Percentiles rank a stretch among this genome's conserved stretches.
Conservation (phyloP, 2,329 filamentous ascomycete species). For the Ophiognomonia clavigignenti-juglandacearum region DNA sequence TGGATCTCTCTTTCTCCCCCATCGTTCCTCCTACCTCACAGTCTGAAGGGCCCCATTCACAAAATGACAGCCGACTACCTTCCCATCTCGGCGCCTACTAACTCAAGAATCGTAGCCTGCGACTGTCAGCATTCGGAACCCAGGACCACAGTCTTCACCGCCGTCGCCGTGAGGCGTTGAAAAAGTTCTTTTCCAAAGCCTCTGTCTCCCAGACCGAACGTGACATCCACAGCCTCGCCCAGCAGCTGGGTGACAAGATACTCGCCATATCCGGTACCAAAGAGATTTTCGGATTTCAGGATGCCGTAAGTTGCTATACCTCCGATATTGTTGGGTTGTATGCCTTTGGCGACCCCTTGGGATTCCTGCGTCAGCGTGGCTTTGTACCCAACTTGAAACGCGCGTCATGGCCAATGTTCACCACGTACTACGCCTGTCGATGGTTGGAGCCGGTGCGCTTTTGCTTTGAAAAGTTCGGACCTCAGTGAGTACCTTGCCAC, state of each 20-base stretch:
- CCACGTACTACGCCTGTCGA: background rate
- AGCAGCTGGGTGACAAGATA: constrained; percentile 14
- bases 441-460: background rate
- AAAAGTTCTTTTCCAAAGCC: background rate
- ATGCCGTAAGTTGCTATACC: constrained; percentile 4
- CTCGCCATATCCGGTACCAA: background rate
- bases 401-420: constrained; percentile 10
- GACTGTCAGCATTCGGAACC: background rate
- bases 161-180: background rate
- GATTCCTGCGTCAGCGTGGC: constrained; percentile 20
- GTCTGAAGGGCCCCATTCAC: too few relatives aligned
- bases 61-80: too few relatives aligned
- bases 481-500: background rate
- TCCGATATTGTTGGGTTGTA: background rate
- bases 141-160: constrained; percentile 2
- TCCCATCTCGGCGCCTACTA: too few relatives aligned
- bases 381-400: constrained; percentile 2
- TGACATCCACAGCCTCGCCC: background rate
- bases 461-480: background rate
- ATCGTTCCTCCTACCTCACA: too few relatives aligned
- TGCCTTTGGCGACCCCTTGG: constrained; percentile 1
- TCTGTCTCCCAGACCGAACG: background rate
- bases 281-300: constrained; percentile 3
- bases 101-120: background rate
- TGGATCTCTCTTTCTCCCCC: background rate